phyloP scores from a whole-genome alignment of 108 stramenopile species.

The Heterococcus sp. region DNA sequence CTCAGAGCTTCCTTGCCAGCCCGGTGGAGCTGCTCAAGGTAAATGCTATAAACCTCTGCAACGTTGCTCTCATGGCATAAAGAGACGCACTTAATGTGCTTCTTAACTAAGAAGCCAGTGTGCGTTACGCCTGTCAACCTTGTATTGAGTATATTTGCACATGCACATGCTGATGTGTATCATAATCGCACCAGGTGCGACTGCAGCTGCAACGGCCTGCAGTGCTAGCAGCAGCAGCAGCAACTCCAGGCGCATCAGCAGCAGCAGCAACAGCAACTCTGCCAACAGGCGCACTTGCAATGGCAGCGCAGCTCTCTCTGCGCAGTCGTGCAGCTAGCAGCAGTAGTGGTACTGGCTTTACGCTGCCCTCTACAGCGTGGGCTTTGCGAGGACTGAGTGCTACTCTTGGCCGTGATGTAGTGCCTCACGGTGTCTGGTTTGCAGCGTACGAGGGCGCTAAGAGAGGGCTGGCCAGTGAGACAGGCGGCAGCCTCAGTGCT shows the following conservation, averaged over 20 bases:
- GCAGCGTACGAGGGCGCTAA: conserved; percentile 19
- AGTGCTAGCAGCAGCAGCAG: neutral
- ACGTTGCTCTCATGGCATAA: too few species aligned
- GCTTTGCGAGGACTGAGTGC: conserved; percentile 6
- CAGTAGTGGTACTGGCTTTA: conserved; percentile 1
- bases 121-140: too few species aligned
- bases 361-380: conserved; percentile 10
- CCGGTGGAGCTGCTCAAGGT: conserved; percentile 36
- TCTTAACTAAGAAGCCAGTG: too few species aligned
- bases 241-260: neutral
- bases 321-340: neutral
- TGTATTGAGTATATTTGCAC: too few species aligned
- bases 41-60: too few species aligned
- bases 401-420: conserved; percentile 19
- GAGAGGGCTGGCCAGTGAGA: neutral
- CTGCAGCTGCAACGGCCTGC: neutral
- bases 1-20: conserved; percentile 32
- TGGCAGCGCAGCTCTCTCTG: neutral
- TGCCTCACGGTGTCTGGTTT: conserved; percentile 37
- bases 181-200: neutral
- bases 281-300: neutral
- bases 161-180: too few species aligned
- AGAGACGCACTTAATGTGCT: too few species aligned
- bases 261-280: neutral
- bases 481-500: too few species aligned